Base-by-base conservation (phyloP, 179 eudicot genomes). In the Nepenthes alata region DNA sequence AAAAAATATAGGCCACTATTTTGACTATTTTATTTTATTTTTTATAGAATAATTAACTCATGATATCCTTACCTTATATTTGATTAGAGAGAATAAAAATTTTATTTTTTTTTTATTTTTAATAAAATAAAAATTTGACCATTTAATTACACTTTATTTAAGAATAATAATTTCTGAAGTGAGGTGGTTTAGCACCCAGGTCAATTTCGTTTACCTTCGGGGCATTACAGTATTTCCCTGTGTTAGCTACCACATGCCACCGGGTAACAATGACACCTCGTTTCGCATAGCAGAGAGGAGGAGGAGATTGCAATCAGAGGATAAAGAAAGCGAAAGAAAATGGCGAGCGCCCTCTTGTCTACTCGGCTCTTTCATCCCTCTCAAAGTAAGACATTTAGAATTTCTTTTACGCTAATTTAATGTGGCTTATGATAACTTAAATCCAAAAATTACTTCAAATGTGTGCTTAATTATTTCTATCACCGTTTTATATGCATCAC, bases 301-400 rank as follows among this genome's bases (percentile, higher is more conserved):
- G 35, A 45, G 9, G 45, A 45, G 34, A 53, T 14, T 16, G 39
- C 48, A 8, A 5, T 35, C 14, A 34, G 63, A 39, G 8, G 1
- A 45, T 11, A 2, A 41, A 14, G 55, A 34, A 35, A 37, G 37
- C 3, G 53, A 50, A 2, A n/a, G 15, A 13, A 50, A 35, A 80
- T 80, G 84, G 77, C 78, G 68, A 72, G 72, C 57, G 64, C 81
- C 45, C 67, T 80, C n/a, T 72, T 77, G 58, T 76, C 77, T 37
- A 37, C 71, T 58, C 57, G 70, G 38, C 72, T 74, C 37, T 72
- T 69, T 59, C 62, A 58, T 49, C 66, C 72, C 52, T 37, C 77
- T 36, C 68, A 69, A 5, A 66, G 84, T 80, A 71, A 72, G 72
- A 51, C 13, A 11, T 14, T 49, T 36, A 5, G 0, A 4, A 15